A percentile compares a stretch with the other conserved stretches of the same genome.
Conservation (phyloP, 139 green algal species). For the Mesostigma viride region DNA sequence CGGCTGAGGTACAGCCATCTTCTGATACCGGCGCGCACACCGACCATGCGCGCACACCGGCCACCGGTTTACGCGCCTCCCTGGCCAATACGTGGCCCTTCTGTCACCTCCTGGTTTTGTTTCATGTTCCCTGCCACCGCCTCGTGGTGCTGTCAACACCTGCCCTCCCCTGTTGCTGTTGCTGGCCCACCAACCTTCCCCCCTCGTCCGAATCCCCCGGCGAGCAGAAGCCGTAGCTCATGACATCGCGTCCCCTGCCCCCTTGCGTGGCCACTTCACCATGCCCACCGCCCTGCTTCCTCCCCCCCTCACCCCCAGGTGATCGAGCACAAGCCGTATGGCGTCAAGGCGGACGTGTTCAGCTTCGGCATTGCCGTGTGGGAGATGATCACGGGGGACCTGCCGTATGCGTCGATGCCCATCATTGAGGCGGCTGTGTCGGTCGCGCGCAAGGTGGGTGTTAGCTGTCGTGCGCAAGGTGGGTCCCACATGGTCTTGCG, state of each 20-base stretch:
- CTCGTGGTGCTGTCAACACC: not conserved
- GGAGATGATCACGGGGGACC: slow-evolving; percentile 77
- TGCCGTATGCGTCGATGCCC: too few relatives aligned
- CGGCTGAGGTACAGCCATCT: too few relatives aligned
- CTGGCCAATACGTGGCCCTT: too few relatives aligned
- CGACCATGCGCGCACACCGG: too few relatives aligned
- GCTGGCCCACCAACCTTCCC: not conserved
- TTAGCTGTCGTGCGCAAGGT: too few relatives aligned
- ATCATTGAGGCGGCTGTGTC: too few relatives aligned
- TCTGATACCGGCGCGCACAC: too few relatives aligned
- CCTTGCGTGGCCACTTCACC: not conserved
- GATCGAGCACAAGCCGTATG: slow-evolving; percentile 92
- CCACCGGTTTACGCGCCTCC: too few relatives aligned
- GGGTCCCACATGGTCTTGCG: too few relatives aligned
- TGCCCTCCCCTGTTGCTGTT: not conserved
- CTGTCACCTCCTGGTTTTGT: too few relatives aligned
- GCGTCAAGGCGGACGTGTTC: slow-evolving; percentile 77
- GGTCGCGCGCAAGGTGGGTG: too few relatives aligned
- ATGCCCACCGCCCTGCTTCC: not conserved
- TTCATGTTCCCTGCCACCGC: not conserved
- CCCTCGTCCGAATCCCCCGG: not conserved
- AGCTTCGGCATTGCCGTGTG: slow-evolving; percentile 79
- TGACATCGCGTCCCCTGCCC: not conserved
- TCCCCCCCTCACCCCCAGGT: slow-evolving; percentile 48
- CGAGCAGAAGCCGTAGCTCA: not conserved